These are phyloP conservation scores for Diplocarpon mali DNA, from an alignment of 2,329 filamentous ascomycete genomes.

Conservation along the genomic window DNA sequence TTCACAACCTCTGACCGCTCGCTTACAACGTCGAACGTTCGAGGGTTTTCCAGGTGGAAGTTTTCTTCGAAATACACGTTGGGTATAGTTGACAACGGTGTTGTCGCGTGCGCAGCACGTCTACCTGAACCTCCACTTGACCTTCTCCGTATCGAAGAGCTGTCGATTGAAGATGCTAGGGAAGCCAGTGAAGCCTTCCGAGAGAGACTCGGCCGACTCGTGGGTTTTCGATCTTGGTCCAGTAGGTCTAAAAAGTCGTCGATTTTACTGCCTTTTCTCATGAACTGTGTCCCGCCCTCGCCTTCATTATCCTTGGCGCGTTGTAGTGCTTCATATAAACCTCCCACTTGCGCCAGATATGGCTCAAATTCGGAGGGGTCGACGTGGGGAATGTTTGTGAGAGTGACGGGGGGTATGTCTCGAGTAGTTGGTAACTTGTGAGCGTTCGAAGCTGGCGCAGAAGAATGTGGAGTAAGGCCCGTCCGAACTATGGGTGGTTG, in stretches of 20 bases:
- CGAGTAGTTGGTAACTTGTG: slow-evolving; percentile 74
- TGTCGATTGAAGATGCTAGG: slow-evolving; percentile 28
- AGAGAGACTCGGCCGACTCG: slow-evolving; percentile 22
- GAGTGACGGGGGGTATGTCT: slow-evolving; percentile 86
- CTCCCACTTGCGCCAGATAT: slow-evolving; percentile 77
- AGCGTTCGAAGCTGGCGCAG: slow-evolving; percentile 54
- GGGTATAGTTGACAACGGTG: slow-evolving; percentile 75
- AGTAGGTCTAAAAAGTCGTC: slow-evolving; percentile 32
- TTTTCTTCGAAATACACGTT: slow-evolving; percentile 89
- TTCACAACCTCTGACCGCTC: slow-evolving; percentile 90
- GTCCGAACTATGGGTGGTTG: slow-evolving; percentile 84
- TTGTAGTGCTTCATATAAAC: slow-evolving; percentile 80
- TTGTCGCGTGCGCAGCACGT: slow-evolving; percentile 57
- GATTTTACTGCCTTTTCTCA: slow-evolving; percentile 25
- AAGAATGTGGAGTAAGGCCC: slow-evolving; percentile 69
- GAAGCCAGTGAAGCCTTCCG: slow-evolving; percentile 33
- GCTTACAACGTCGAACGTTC: slow-evolving; percentile 93
- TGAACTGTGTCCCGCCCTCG: slow-evolving; percentile 35
- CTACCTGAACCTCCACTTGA: slow-evolving; percentile 40
- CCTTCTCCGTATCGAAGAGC: slow-evolving; percentile 30
- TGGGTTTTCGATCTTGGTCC: slow-evolving; percentile 23
- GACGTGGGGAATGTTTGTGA: slow-evolving; percentile 79
- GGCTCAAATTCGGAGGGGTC: slow-evolving; percentile 70
- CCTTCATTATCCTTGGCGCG: slow-evolving; percentile 70
- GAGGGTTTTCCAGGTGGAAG: slow-evolving; percentile 90